Evolutionary conservation across 148 eudicot genomes (phyloP).

Genomic region (Chenopodium album): DNA sequence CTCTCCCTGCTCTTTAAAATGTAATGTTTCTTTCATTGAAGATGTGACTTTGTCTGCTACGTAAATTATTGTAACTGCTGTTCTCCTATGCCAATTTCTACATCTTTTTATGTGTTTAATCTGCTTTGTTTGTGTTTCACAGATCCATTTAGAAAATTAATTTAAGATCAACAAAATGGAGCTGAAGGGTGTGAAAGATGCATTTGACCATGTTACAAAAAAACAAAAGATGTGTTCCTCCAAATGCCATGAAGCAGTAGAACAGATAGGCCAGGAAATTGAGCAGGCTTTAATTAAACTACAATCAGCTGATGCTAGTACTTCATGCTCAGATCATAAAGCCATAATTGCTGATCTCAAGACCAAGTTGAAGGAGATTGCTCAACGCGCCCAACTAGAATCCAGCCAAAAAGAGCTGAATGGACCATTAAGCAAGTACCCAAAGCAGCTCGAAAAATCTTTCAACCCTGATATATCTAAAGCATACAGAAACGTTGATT

Average conservation of each 20-base stretch:
- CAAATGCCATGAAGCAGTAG: slow-evolving; percentile 59
- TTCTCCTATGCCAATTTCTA: not conserved
- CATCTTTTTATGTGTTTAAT: not conserved
- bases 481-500: slow-evolving; percentile 67
- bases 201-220: slow-evolving; percentile 78
- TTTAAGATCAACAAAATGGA: slow-evolving; percentile 46
- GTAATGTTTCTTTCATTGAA: not conserved
- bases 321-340: slow-evolving; percentile 38
- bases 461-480: slow-evolving; percentile 77
- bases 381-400: slow-evolving; percentile 65
- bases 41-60: not conserved
- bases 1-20: not conserved
- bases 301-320: slow-evolving; percentile 34
- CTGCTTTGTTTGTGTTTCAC: slow-evolving; percentile 1
- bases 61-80: not conserved
- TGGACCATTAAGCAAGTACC: slow-evolving; percentile 59
- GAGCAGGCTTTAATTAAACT: slow-evolving; percentile 57
- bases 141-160: not conserved
- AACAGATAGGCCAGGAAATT: slow-evolving; percentile 55
- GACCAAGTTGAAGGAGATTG: slow-evolving; percentile 60
- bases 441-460: slow-evolving; percentile 69
- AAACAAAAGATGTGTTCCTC: slow-evolving; percentile 70
- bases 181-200: slow-evolving; percentile 67
- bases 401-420: slow-evolving; percentile 70
- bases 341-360: slow-evolving; percentile 56